phyloP scores from a whole-genome alignment of 2,329 filamentous ascomycete species.

The Penicillium sp. region DNA sequence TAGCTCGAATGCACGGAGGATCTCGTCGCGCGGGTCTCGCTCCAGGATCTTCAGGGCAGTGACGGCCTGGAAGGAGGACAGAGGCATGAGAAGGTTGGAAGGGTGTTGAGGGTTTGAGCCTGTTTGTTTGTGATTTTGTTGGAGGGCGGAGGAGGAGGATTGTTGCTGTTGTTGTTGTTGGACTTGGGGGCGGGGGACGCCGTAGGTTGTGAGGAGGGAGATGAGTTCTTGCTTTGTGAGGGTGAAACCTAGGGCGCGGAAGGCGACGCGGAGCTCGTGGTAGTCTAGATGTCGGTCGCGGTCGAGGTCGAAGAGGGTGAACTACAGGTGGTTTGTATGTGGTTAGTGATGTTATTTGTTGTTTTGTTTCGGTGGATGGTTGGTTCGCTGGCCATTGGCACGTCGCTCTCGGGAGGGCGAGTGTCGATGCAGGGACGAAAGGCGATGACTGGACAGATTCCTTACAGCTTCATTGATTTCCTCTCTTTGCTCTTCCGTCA shows the following conservation, averaged over 20 bases:
- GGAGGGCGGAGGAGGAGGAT: slow-evolving; percentile 31
- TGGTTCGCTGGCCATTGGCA: neutral
- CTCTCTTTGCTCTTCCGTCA: slow-evolving; percentile 87
- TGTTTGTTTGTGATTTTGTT: slow-evolving; percentile 29
- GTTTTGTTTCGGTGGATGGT: neutral
- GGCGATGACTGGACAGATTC: slow-evolving; percentile 23
- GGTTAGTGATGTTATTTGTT: slow-evolving; percentile 11
- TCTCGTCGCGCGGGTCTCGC: slow-evolving; percentile 88
- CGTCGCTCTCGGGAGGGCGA: neutral
- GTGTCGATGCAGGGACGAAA: neutral
- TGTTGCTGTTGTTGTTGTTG: slow-evolving; percentile 36
- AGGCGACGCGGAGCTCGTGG: slow-evolving; percentile 95
- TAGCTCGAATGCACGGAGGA: slow-evolving; percentile 84
- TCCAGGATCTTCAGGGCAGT: slow-evolving; percentile 79
- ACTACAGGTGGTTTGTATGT: slow-evolving; percentile 56
- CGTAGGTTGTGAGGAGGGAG: slow-evolving; percentile 77
- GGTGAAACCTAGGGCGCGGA: slow-evolving; percentile 94
- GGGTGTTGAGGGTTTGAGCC: slow-evolving; percentile 59
- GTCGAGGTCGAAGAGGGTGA: slow-evolving; percentile 94
- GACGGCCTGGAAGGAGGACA: slow-evolving; percentile 72
- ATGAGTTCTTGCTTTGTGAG: slow-evolving; percentile 84
- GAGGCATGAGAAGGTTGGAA: slow-evolving; percentile 71
- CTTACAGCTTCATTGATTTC: slow-evolving; percentile 92
- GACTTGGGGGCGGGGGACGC: slow-evolving; percentile 67
- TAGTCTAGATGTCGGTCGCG: slow-evolving; percentile 94